Percentiles rank a stretch among this genome's conserved stretches.
Evolutionary conservation across 2,329 filamentous ascomycete genomes (phyloP).

Genomic region (Aspergillus alliaceus): DNA sequence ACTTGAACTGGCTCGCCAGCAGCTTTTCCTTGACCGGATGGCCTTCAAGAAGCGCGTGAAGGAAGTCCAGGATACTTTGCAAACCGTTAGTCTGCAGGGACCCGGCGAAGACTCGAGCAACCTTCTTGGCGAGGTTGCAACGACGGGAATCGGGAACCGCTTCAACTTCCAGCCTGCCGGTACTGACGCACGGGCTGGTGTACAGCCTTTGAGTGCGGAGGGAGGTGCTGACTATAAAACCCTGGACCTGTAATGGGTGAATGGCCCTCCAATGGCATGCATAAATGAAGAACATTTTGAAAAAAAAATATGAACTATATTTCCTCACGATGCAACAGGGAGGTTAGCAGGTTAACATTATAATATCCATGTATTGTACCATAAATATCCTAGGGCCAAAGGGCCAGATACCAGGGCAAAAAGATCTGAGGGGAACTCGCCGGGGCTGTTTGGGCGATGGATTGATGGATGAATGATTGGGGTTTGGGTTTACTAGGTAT

Average conservation of each 20-base stretch:
- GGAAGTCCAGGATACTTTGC: conserved; percentile 74
- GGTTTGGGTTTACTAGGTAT: conserved; percentile 24
- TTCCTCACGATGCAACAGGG: conserved; percentile 1
- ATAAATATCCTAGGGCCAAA: conserved; percentile 14
- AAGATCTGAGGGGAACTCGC: neutral
- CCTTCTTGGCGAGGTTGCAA: conserved; percentile 36
- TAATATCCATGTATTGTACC: conserved; percentile 25
- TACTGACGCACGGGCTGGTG: conserved; percentile 28
- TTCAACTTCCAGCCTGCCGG: conserved; percentile 42
- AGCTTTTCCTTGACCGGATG: conserved; percentile 88
- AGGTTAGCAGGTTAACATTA: conserved; percentile 6
- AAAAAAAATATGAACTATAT: conserved; percentile 2
- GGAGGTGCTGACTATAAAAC: conserved; percentile 43
- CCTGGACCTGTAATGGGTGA: conserved; percentile 39
- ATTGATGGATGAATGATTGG: conserved; percentile 13
- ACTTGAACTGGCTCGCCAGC: conserved; percentile 85
- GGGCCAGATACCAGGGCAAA: conserved; percentile 1
- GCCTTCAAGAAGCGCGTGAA: conserved; percentile 84
- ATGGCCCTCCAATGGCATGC: conserved; percentile 16
- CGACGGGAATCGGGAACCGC: conserved; percentile 37
- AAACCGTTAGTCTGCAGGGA: conserved; percentile 43
- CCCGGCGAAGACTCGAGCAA: conserved; percentile 42
- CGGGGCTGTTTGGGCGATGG: neutral
- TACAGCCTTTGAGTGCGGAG: conserved; percentile 43
- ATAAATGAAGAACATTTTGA: conserved; percentile 1